Evolutionary conservation across 305 asterid species (phyloP), one percentile per base, ranked within the genome.

Genomic region (Fraxinus sp.): DNA sequence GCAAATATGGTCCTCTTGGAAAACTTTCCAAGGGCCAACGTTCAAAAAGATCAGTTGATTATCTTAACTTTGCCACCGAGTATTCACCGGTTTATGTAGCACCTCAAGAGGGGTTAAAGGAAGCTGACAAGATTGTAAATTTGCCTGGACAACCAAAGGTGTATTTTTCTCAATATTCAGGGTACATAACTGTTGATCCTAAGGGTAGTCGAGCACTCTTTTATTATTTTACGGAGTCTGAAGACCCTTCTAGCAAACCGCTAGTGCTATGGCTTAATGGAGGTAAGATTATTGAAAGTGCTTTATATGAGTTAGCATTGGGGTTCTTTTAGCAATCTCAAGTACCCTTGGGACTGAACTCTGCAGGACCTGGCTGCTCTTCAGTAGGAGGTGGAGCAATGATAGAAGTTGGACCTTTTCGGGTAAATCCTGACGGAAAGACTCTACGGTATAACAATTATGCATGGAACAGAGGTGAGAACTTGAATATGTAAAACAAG

Each of bases 71-170:
- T 26, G 77, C 43, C 5, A 62, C 33, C 0, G 86, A 79, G 28
- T 84, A 84, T 16, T 70, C 77, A 9, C 83, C 89, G 2, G 91
- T 87, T 55, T 88, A 83, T 57, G 35, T 74, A 13, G 89, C 80
- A 33, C 22, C 79, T n/a, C 91, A 86, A 68, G 78, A 76, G 7
- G 92, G 93, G 16, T 30, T 86, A 78, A 92, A 88, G 82, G 89
- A 81, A 14, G 86, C 70, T 3, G 88, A 90, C 80, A 84, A 77
- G 90, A 86, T 91, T n/a, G 7, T 73, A 2, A 10, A 79, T 1
- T 86, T 91, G 88, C 92, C 93, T 7, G 94, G 95, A 68, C 95
- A 91, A 80, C 95, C 97, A 1, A 78, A 81, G 4, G 88, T 91
- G 55, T 62, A 76, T 36, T 91, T 92, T 68, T 73, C 86, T 77